A percentile compares a stretch with the other conserved stretches of the same genome.
These are phyloP conservation scores for Tetraselmis chui DNA, from an alignment of 139 green algal species.

Conservation along the genomic window DNA sequence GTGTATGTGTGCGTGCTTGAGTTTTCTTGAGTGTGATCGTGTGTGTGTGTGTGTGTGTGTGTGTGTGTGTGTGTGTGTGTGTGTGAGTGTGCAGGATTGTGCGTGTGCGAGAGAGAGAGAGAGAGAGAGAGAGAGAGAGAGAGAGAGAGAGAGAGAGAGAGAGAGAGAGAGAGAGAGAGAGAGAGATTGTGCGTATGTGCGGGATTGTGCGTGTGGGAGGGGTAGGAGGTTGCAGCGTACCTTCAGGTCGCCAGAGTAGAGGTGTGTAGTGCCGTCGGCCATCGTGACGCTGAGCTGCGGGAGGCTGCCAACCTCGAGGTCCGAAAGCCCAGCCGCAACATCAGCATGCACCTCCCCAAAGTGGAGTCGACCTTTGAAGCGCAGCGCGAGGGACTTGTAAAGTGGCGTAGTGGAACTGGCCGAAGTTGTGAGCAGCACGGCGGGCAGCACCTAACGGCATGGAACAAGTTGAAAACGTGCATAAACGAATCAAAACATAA, in stretches of 20 bases:
- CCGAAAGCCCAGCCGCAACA: not conserved
- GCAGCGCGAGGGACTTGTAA: not conserved
- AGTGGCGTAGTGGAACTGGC: not conserved
- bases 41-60: too few species aligned
- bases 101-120: too few species aligned
- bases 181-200: too few species aligned
- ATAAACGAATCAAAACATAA: too few species aligned
- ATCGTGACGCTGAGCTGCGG: not conserved
- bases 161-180: too few species aligned
- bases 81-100: too few species aligned
- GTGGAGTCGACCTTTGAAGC: not conserved
- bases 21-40: too few species aligned
- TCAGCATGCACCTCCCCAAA: not conserved
- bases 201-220: not conserved
- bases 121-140: too few species aligned
- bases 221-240: not conserved
- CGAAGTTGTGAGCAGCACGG: not conserved
- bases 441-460: not conserved
- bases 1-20: too few species aligned
- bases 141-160: too few species aligned
- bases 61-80: too few species aligned
- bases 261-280: not conserved
- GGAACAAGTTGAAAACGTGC: too few species aligned
- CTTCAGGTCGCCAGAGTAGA: not conserved
- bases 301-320: not conserved